phyloP scores from a whole-genome alignment of 2,329 filamentous ascomycete genomes.

The Myriosclerotinia scirpicola region DNA sequence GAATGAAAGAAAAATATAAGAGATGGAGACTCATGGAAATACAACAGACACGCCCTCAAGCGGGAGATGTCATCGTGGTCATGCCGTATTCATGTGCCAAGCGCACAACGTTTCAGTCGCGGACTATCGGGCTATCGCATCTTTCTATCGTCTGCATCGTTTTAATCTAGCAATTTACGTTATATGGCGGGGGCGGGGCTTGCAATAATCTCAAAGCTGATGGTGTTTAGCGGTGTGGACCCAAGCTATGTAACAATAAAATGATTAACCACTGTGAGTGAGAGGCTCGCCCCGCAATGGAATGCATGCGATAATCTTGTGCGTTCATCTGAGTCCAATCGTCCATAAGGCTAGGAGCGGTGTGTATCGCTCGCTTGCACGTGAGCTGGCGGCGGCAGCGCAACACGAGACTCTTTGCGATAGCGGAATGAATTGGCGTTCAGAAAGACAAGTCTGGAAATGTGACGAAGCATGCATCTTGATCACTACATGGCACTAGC shows the following conservation, averaged over 20 bases:
- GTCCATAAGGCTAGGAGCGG: constrained; percentile 8
- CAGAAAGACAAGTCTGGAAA: background rate
- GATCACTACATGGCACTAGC: constrained; percentile 9
- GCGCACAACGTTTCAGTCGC: background rate
- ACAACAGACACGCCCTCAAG: background rate
- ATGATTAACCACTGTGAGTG: background rate
- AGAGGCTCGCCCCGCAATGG: background rate
- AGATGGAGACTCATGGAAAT: background rate
- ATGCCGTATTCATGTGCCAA: constrained; percentile 8
- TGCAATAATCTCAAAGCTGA: background rate
- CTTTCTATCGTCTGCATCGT: constrained; percentile 4
- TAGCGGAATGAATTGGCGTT: background rate
- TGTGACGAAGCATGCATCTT: background rate
- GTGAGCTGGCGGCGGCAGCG: constrained; percentile 8
- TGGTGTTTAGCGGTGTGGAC: constrained; percentile 23
- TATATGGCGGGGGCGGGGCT: constrained; percentile 13
- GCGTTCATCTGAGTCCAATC: constrained; percentile 15
- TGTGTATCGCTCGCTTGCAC: constrained; percentile 9
- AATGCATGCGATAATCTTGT: constrained; percentile 13
- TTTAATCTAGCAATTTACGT: background rate
- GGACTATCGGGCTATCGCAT: background rate
- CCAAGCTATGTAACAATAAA: constrained; percentile 4
- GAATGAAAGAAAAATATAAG: constrained; percentile 2
- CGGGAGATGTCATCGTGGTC: background rate
- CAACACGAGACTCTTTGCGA: background rate